Evolutionary conservation across 768 basidiomycete species (phyloP).

Genomic region (Obba rivulosa): DNA sequence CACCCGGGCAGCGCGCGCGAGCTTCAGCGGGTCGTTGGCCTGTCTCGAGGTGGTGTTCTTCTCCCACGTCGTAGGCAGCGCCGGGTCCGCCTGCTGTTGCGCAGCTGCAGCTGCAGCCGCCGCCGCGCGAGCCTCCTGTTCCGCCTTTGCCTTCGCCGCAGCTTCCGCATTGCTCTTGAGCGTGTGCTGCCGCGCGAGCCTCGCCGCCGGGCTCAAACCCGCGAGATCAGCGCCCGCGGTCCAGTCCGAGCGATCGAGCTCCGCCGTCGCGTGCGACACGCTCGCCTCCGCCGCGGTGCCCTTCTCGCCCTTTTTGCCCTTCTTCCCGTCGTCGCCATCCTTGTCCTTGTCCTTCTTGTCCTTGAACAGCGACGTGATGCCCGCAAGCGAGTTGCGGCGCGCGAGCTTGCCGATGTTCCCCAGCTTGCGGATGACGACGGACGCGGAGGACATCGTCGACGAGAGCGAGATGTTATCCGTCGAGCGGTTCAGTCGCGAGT

Average conservation of each 20-base stretch:
- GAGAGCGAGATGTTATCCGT: slow-evolving; percentile 95
- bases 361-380: slow-evolving; percentile 92
- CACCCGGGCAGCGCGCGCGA: slow-evolving; percentile 34
- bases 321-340: slow-evolving; percentile 36
- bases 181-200: slow-evolving; percentile 86
- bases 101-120: slow-evolving; percentile 29
- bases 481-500: slow-evolving; percentile 78
- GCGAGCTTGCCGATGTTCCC: slow-evolving; percentile 88
- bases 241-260: slow-evolving; percentile 77
- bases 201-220: slow-evolving; percentile 86
- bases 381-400: slow-evolving; percentile 80
- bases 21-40: slow-evolving; percentile 42
- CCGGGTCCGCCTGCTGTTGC: slow-evolving; percentile 25
- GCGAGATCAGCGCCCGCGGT: slow-evolving; percentile 49
- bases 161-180: slow-evolving; percentile 83
- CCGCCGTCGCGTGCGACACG: slow-evolving; percentile 79
- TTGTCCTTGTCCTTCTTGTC: slow-evolving; percentile 62
- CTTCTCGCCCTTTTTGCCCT: slow-evolving; percentile 52
- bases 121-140: slow-evolving; percentile 47
- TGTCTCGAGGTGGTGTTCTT: slow-evolving; percentile 67
- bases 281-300: slow-evolving; percentile 60
- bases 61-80: slow-evolving; percentile 66
- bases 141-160: slow-evolving; percentile 58
- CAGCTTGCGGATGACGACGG: slow-evolving; percentile 94
- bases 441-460: slow-evolving; percentile 91